These are phyloP conservation scores for Solidago caesia DNA, from an alignment of 129 eudicot species.

Conservation along the genomic window DNA sequence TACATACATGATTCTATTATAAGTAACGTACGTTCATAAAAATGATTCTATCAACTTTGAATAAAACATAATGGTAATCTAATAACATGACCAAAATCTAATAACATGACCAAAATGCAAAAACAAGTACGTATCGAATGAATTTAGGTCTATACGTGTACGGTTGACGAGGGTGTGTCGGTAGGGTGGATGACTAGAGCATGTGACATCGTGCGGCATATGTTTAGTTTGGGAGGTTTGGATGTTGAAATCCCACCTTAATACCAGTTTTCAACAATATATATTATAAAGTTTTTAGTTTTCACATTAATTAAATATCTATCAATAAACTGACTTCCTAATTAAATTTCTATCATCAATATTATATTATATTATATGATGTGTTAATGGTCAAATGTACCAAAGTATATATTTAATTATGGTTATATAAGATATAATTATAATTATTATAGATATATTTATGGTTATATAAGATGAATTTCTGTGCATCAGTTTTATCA, in stretches of 20 bases:
- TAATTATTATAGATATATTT: no score
- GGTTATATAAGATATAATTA: no score
- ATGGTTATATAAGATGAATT: no score
- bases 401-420: no score
- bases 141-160: conserved; percentile 6
- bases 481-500: no score
- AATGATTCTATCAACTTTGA: no score
- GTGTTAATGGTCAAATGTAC: not conserved
- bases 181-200: conserved; percentile 20
- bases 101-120: no score
- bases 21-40: no score
- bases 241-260: conserved; percentile 28
- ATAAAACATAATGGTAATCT: no score
- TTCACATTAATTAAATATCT: not conserved
- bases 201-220: conserved; percentile 19
- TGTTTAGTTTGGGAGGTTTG: conserved; percentile 9
- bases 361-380: not conserved
- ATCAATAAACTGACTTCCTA: not conserved
- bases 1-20: no score
- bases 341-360: not conserved
- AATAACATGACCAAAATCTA: no score
- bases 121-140: no score
- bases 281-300: not conserved
- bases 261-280: not conserved
- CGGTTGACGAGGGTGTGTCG: conserved; percentile 22